phyloP scores from a whole-genome alignment of 148 eudicot genomes.

The Fagopyrum homotropicum region DNA sequence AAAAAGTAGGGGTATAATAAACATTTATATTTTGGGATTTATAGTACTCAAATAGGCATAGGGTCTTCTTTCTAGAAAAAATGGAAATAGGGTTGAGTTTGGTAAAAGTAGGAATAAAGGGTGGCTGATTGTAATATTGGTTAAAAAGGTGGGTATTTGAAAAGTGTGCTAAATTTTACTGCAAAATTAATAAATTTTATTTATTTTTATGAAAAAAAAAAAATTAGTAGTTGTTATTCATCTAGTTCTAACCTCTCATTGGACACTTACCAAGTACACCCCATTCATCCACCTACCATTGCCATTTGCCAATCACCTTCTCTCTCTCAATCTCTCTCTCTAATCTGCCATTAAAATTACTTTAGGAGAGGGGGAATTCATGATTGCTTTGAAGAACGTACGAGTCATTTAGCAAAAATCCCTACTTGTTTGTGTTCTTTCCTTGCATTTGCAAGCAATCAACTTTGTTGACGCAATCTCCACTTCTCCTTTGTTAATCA shows the following conservation, averaged over 20 bases:
- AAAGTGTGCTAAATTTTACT: too few species aligned
- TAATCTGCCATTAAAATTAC: not conserved
- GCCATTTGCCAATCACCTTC: not conserved
- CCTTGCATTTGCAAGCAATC: not conserved
- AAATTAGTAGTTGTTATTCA: not conserved
- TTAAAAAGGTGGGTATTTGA: too few species aligned
- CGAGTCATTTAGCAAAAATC: not conserved
- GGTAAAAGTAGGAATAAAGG: too few species aligned
- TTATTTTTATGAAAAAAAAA: too few species aligned
- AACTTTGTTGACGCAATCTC: conserved; percentile 14
- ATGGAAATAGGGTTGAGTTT: too few species aligned
- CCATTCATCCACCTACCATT: conserved; percentile 2
- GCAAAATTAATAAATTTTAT: too few species aligned
- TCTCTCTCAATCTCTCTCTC: not conserved
- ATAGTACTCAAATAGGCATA: too few species aligned
- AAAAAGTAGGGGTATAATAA: too few species aligned
- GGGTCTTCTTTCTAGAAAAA: too few species aligned
- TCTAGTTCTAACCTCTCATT: conserved; percentile 1
- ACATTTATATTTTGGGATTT: too few species aligned
- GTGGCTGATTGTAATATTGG: too few species aligned
- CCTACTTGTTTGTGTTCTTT: not conserved
- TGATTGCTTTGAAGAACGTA: not conserved
- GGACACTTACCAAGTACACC: not conserved
- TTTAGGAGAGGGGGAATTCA: not conserved
- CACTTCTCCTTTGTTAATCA: not conserved